A percentile compares a stretch with the other conserved stretches of the same genome.
Evolutionary conservation across 805 yeast species (phyloP).

Genomic region (Cyberlindnera mississippiensis): DNA sequence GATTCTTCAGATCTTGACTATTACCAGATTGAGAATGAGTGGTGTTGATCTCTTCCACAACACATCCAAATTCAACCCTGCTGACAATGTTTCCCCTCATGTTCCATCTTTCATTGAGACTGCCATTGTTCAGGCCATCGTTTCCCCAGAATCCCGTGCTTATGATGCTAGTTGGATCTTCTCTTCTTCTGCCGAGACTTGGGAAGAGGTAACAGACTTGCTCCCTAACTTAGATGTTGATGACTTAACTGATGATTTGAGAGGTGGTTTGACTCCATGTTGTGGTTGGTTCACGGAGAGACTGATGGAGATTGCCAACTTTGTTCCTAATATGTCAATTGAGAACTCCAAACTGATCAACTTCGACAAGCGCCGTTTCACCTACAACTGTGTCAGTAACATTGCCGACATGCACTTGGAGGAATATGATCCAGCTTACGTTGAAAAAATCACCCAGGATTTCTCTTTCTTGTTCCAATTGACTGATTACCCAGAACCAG

Average conservation of each 20-base stretch:
- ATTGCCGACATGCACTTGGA: slow-evolving; percentile 37
- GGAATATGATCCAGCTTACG: slow-evolving; percentile 31
- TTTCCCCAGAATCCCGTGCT: slow-evolving; percentile 75
- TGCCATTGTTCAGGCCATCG: slow-evolving; percentile 66
- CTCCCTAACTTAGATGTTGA: slow-evolving; percentile 34
- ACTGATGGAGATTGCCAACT: slow-evolving; percentile 68
- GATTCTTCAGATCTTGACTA: slow-evolving; percentile 59
- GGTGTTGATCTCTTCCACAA: slow-evolving; percentile 41
- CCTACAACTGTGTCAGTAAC: slow-evolving; percentile 56
- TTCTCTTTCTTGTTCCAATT: slow-evolving; percentile 52
- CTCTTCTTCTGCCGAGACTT: slow-evolving; percentile 36
- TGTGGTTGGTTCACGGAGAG: slow-evolving; percentile 89
- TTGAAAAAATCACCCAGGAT: slow-evolving; percentile 32
- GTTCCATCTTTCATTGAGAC: slow-evolving; percentile 86
- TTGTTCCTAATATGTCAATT: slow-evolving; percentile 73
- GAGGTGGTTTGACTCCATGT: slow-evolving; percentile 67
- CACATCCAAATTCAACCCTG: slow-evolving; percentile 10
- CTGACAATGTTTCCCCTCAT: slow-evolving; percentile 36
- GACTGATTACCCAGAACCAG: slow-evolving; percentile 28
- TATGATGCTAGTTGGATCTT: slow-evolving; percentile 67
- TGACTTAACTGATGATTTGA: slow-evolving; percentile 26
- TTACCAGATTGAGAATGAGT: slow-evolving; percentile 65
- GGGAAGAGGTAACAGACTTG: slow-evolving; percentile 31
- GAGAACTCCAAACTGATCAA: slow-evolving; percentile 65
- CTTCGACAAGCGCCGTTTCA: slow-evolving; percentile 78